A percentile compares a stretch with the other conserved stretches of the same genome.
These are phyloP conservation scores for Aegilops bicornis DNA, from an alignment of 176 grass and related monocot species.

Conservation along the genomic window DNA sequence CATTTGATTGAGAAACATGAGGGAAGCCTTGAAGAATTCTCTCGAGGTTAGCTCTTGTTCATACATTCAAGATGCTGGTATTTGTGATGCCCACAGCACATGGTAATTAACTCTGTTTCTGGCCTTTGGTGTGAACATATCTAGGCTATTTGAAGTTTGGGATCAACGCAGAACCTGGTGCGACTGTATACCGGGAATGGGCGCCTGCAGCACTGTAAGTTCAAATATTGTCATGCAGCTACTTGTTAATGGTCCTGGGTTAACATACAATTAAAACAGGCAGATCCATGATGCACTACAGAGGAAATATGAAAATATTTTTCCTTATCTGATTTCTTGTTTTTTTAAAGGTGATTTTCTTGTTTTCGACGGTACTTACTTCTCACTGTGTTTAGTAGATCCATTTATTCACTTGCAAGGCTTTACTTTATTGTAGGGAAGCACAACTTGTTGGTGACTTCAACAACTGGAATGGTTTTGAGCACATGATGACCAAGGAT, in stretches of 20 bases:
- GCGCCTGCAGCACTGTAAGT: conserved; percentile 93
- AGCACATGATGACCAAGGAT: conserved; percentile 76
- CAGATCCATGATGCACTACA: not conserved
- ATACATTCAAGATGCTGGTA: not conserved
- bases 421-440: conserved; percentile 56
- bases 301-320: not conserved
- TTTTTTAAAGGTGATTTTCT: too few species aligned
- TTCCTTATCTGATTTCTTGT: not conserved
- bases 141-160: conserved; percentile 96
- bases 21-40: conserved; percentile 69
- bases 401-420: not conserved
- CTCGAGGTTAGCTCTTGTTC: conserved; percentile 53
- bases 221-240: not conserved
- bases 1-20: conserved; percentile 70
- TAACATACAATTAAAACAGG: not conserved
- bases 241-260: not conserved
- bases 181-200: conserved; percentile 86
- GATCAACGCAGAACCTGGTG: conserved; percentile 55
- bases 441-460: conserved; percentile 94
- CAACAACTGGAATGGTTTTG: conserved; percentile 77
- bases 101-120: conserved; percentile 26
- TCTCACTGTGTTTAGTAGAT: not conserved
- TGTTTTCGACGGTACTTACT: not conserved
- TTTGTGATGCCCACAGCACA: too few species aligned
- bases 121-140: conserved; percentile 56